Base-by-base conservation (phyloP, 768 basidiomycete genomes). In the Dioszegia hungarica region DNA sequence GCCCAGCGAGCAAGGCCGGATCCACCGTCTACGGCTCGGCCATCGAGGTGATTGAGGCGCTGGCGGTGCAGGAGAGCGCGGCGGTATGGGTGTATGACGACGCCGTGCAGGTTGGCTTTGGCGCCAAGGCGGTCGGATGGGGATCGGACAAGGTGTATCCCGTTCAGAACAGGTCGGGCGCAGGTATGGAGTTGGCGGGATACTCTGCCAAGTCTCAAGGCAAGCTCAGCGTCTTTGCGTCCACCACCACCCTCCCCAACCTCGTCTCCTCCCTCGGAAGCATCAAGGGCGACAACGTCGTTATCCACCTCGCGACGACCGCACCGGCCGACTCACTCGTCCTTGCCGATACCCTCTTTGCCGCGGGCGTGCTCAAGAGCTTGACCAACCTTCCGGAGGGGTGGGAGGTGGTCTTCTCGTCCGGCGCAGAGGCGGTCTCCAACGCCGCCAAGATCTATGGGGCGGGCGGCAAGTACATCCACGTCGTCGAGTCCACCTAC, bases 401-500 rank as follows among this genome's bases (percentile, higher is more conserved):
- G n/a, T 68, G 70, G 70, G 61, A 85, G 15, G 80, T 95, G 38
- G 77, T 95, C 46, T 81, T 94, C 54, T 93, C 91, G 36, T 85
- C 90, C 2, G 86, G 88, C 3, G 86, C 88, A 62, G 90, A 95
- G 73, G 80, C 88, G 15, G 82, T 86, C 44, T 87, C 90, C 67
- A 82, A 90, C 54, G 83, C 91, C 2, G 68, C 82, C 25, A 80
- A 90, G 45, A 80, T 90, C n/a, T 92, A 92, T 79, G 81, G 80
- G 57, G 76, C 88, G 47, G 46, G 61, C 29, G 66, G 58, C 20
- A 53, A 57, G 39, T 85, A 89, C 55, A 81, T 92, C 54, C 91
- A 97, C 74, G 78, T 97, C 38, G 92, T 98, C 70, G 92, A 98
- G 75, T 89, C 94, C 65, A 81, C 88, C 69, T 83, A 84, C 59